Evolutionary conservation across 305 asterid species (phyloP).

Genomic region (Coffea humblotiana): DNA sequence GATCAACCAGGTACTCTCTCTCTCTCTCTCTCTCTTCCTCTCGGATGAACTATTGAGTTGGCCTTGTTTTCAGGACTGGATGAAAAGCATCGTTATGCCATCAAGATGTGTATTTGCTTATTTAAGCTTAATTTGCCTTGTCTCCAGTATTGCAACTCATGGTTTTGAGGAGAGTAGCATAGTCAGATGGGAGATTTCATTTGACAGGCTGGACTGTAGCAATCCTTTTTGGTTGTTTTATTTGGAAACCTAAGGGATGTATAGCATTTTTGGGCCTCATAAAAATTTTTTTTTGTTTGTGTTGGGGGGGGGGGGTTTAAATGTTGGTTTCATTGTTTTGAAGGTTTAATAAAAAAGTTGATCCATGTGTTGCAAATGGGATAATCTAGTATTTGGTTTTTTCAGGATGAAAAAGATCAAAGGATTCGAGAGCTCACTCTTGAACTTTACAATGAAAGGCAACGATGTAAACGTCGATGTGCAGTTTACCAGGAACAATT

Average conservation of each 20-base stretch:
- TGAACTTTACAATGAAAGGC: slow-evolving; percentile 29
- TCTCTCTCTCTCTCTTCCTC: neutral
- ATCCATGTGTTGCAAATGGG: neutral
- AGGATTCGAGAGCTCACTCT: slow-evolving; percentile 23
- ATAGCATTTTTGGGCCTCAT: neutral
- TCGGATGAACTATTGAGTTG: no score
- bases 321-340: neutral
- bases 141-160: neutral
- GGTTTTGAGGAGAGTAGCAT: neutral
- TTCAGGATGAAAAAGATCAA: slow-evolving; percentile 29
- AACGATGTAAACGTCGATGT: slow-evolving; percentile 20
- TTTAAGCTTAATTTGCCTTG: neutral
- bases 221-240: neutral
- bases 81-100: neutral
- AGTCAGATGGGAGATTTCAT: neutral
- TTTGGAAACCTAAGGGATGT: neutral
- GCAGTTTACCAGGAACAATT: slow-evolving; percentile 26
- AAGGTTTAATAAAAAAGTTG: neutral
- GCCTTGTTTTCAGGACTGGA: neutral
- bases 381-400: neutral
- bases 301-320: no score
- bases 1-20: slow-evolving; percentile 16
- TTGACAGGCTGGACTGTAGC: neutral
- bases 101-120: neutral
- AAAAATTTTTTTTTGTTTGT: no score